Conservation (phyloP, 1,139 yeast genomes). For the Kodamaea ohmeri region DNA sequence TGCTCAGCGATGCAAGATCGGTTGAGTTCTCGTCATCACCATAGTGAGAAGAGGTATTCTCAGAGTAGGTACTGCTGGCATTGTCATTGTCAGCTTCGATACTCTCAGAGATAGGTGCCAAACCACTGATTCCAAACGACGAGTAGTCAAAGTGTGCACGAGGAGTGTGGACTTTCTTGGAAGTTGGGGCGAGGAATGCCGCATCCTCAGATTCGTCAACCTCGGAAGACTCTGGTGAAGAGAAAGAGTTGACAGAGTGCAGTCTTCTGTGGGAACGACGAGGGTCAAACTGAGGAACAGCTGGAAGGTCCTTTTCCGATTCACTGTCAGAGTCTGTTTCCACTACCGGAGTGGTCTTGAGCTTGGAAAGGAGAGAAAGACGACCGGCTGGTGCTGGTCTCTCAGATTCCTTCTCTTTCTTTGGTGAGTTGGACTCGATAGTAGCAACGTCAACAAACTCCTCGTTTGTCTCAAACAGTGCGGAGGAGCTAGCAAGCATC, state of each 20-base stretch:
- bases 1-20: constrained; percentile 34
- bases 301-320: constrained; percentile 8
- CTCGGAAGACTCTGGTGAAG: constrained; percentile 17
- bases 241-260: constrained; percentile 12
- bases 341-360: constrained; percentile 5
- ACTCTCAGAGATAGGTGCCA: constrained; percentile 42
- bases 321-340: constrained; percentile 8
- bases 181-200: constrained; percentile 9
- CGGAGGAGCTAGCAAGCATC: neutral
- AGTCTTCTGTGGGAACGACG: constrained; percentile 16
- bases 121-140: constrained; percentile 36
- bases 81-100: constrained; percentile 22
- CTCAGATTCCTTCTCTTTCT: constrained; percentile 3
- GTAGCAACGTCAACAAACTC: constrained; percentile 6
- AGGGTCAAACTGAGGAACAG: constrained; percentile 19
- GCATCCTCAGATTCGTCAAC: constrained; percentile 15
- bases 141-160: constrained; percentile 25
- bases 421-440: too few species aligned
- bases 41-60: constrained; percentile 20
- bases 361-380: constrained; percentile 2
- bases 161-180: constrained; percentile 11
- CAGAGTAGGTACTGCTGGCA: constrained; percentile 33
- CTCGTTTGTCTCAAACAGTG: constrained; percentile 6
- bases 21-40: constrained; percentile 17
- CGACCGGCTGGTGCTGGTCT: neutral